Percentiles rank a stretch among this genome's conserved stretches.
These are phyloP conservation scores for Saturnispora mendoncae DNA, from an alignment of 805 yeast species.

Conservation along the genomic window DNA sequence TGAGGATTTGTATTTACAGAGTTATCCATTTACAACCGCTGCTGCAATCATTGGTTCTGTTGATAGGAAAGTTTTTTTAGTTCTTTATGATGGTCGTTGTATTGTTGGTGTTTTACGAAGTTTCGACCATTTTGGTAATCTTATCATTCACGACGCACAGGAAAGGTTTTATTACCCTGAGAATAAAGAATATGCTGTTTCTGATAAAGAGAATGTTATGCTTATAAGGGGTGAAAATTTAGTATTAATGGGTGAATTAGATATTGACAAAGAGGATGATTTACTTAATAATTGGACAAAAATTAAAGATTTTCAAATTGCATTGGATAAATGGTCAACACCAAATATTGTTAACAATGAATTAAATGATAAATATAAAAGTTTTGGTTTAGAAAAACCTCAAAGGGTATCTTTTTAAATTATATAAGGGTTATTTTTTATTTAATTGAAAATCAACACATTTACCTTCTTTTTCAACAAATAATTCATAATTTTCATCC, in stretches of 20 bases:
- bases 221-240: slow-evolving; percentile 95
- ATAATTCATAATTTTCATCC: slow-evolving; percentile 39
- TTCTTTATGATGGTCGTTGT: slow-evolving; percentile 82
- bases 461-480: slow-evolving; percentile 33
- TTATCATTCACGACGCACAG: slow-evolving; percentile 83
- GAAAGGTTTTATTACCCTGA: slow-evolving; percentile 70
- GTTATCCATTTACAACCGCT: slow-evolving; percentile 78
- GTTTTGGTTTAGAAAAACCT: slow-evolving; percentile 6
- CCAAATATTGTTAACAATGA: slow-evolving; percentile 5
- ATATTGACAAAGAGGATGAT: slow-evolving; percentile 74
- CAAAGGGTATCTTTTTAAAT: not conserved
- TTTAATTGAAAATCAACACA: slow-evolving; percentile 1
- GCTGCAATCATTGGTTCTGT: slow-evolving; percentile 87
- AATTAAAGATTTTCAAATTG: slow-evolving; percentile 52
- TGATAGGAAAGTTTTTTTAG: slow-evolving; percentile 69
- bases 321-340: slow-evolving; percentile 34
- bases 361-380: not conserved
- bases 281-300: slow-evolving; percentile 49
- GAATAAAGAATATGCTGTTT: slow-evolving; percentile 53
- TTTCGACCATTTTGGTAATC: slow-evolving; percentile 90
- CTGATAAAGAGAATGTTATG: slow-evolving; percentile 54
- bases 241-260: slow-evolving; percentile 87
- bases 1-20: slow-evolving; percentile 59
- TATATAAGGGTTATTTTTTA: not conserved
- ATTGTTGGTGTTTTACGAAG: slow-evolving; percentile 86